Evolutionary conservation across 2,329 filamentous ascomycete species (phyloP).

Genomic region (Alternaria longipes): DNA sequence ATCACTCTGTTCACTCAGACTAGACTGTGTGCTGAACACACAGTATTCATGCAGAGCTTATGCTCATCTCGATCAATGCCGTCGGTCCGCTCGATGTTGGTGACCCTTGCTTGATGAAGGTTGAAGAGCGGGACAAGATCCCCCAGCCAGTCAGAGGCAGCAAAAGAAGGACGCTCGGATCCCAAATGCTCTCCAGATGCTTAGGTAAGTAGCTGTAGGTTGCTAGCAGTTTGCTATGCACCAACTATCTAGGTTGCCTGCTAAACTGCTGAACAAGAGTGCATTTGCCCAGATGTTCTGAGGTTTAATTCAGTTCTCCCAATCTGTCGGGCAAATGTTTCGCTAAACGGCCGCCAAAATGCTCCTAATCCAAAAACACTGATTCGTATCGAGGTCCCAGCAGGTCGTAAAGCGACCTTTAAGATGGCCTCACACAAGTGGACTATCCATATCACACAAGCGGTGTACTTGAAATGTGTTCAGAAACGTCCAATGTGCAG

Average conservation of each 20-base stretch:
- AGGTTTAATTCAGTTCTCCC: not conserved
- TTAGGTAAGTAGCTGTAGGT: conserved; percentile 1
- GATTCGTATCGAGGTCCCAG: conserved; percentile 18
- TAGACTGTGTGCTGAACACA: not conserved
- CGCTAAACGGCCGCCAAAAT: conserved; percentile 3
- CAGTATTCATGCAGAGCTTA: conserved; percentile 3
- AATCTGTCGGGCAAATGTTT: conserved; percentile 6
- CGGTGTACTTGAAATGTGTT: not conserved
- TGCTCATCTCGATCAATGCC: conserved; percentile 3
- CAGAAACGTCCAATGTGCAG: not conserved
- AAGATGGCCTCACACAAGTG: not conserved
- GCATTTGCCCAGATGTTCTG: not conserved
- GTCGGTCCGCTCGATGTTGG: conserved; percentile 2
- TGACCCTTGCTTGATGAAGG: conserved; percentile 12
- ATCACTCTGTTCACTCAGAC: conserved; percentile 4
- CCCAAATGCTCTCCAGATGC: not conserved
- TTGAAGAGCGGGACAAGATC: conserved; percentile 8
- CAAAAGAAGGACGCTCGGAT: conserved; percentile 3
- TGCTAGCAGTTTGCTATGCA: conserved; percentile 5
- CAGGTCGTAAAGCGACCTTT: not conserved
- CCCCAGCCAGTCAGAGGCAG: conserved; percentile 15
- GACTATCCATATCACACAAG: not conserved
- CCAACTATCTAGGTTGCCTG: not conserved
- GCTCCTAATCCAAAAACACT: conserved; percentile 17
- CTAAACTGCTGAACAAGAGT: not conserved